Conservation (phyloP, 2,329 filamentous ascomycete genomes). For the Alternaria brassicicola region DNA sequence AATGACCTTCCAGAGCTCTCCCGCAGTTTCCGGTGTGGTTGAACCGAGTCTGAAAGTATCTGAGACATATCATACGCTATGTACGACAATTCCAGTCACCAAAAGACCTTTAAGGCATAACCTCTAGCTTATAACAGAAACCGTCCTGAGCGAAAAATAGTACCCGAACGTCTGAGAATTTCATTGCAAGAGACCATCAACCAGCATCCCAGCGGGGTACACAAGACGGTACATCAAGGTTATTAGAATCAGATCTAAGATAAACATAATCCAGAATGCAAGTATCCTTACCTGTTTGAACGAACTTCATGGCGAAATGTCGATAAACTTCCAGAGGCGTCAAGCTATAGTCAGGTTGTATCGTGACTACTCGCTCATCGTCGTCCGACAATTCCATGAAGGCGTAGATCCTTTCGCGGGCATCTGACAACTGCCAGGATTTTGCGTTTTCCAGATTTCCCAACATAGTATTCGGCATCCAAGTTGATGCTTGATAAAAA, state of each 20-base stretch:
- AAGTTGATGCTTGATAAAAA: not conserved
- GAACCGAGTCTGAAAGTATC: not conserved
- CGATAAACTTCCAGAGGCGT: not conserved
- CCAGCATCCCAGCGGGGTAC: not conserved
- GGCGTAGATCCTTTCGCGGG: not conserved
- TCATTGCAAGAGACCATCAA: not conserved
- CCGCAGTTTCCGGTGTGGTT: not conserved
- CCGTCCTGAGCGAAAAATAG: not conserved
- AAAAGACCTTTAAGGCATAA: not conserved
- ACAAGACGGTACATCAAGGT: not conserved
- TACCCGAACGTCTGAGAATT: too few relatives aligned
- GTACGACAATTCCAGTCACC: not conserved
- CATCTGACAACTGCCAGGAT: not conserved
- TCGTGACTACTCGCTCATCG: fast-evolving
- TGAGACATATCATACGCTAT: not conserved
- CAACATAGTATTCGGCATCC: not conserved
- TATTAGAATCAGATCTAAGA: not conserved
- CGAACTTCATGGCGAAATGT: not conserved
- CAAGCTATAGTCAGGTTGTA: not conserved
- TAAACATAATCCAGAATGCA: not conserved
- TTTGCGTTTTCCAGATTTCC: not conserved
- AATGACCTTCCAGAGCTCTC: not conserved
- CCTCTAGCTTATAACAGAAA: not conserved
- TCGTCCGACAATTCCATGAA: not conserved
- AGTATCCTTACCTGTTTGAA: not conserved